Evolutionary conservation across 2,329 filamentous ascomycete species (phyloP), one percentile per base, ranked within the genome.

Genomic region (Orbilia quercus): DNA sequence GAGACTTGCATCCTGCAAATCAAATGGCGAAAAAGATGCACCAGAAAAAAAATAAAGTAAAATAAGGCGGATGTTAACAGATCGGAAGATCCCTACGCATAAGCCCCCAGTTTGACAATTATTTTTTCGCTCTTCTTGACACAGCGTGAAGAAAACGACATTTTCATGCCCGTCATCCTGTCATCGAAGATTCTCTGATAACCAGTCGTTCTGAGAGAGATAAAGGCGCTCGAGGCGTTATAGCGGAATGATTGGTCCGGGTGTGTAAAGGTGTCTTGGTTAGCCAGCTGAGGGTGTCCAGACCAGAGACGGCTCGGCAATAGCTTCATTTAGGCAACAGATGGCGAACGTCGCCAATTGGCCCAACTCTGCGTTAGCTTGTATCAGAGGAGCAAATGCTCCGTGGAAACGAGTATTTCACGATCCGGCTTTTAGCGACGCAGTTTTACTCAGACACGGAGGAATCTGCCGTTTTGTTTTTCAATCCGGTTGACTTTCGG

Each of bases 1-100:
- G 67, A 72, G 67, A 72, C 67, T 72, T 72, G 67, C 67, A 72
- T 72, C 67, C 59, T 72, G 67, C 67, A 72, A 72, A 72, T 65
- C 67, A 72, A 65, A 72, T 72, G 67, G 67, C 59, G 67, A 65
- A 54, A n/a, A 31, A 40, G 57, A 55, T 57, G 55, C 55, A 70
- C 57, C n/a, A 47, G 40, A 31, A 36, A 53, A 57, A 51, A 53
- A 59, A 59, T 31, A 57, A n/a, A n/a, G n/a, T n/a, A n/a, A n/a
- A 38, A 66, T 16, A 40, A 7, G 28, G 28, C 28, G 5, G 9
- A 4, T n/a, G n/a, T 31, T 31, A 31, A 31, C 28, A 31, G 44
- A 67, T 54, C 47, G 45, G 64, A 45, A 69, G 64, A 69, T 69
- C 64, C 54, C 25, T 38, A 54, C 47, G 42, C 44, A 55, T 25